phyloP scores from a whole-genome alignment of 1,284 basidiomycete genomes.

The Coniophora puteana region DNA sequence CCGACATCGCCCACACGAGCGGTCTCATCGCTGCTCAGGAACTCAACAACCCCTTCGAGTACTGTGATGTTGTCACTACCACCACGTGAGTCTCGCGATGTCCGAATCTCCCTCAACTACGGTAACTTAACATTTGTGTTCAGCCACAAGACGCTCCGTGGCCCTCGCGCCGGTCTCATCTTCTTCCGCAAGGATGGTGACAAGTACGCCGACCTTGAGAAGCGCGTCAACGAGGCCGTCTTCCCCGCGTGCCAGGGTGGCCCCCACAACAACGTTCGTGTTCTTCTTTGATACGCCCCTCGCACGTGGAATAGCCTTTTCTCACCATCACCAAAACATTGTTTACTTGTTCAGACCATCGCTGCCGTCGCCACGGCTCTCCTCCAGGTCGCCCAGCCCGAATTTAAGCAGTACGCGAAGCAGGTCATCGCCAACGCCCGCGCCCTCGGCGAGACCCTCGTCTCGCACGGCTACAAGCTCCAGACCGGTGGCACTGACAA shows the following conservation, averaged over 20 bases:
- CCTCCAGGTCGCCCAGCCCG: constrained; percentile 88
- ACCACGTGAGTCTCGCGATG: constrained; percentile 66
- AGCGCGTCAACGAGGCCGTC: constrained; percentile 96
- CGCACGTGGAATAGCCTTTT: not conserved
- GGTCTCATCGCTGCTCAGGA: constrained; percentile 94
- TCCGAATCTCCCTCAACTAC: constrained; percentile 2
- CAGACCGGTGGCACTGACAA: constrained; percentile 98
- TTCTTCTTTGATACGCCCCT: not conserved
- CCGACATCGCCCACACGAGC: constrained; percentile 97
- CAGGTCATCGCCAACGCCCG: constrained; percentile 90
- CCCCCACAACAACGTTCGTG: constrained; percentile 94
- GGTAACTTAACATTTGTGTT: constrained; percentile 4
- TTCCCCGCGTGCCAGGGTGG: constrained; percentile 99
- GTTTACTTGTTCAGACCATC: constrained; percentile 66
- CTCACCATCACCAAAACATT: constrained; percentile 4
- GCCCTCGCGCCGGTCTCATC: constrained; percentile 96
- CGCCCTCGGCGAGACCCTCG: constrained; percentile 71
- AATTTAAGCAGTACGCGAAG: constrained; percentile 91
- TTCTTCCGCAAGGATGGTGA: constrained; percentile 98
- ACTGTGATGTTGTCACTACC: constrained; percentile 97
- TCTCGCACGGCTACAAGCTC: constrained; percentile 86
- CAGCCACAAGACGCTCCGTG: constrained; percentile 98
- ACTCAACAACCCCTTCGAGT: constrained; percentile 91
- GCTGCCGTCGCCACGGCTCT: constrained; percentile 96
- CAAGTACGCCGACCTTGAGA: constrained; percentile 81